Evolutionary conservation across 164 flowering plant genomes (phyloP), one percentile per base, ranked within the genome.

Genomic region (Vitis labrusca): DNA sequence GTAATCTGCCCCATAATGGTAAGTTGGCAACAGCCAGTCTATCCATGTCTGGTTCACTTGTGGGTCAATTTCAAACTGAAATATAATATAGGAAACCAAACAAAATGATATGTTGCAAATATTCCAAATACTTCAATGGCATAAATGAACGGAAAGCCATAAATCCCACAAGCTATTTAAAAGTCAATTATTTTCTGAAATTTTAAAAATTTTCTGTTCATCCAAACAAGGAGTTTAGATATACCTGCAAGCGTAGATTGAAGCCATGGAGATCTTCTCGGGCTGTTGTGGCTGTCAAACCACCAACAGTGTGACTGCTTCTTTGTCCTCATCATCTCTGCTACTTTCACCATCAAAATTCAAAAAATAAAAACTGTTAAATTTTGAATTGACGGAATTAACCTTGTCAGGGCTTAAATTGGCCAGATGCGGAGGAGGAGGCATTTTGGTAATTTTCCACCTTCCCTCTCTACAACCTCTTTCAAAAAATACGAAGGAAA

Each of bases 191-290:
- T 37, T 32, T 32, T 37, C 44, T 37, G 44, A 37, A 37, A 6
- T 37, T 37, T 37, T 0, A 37, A 37, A 23, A 37, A 37, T 5
- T 3, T 37, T 37, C 44, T 37, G 6, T 37, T 37, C 44, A 37
- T 37, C 44, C 44, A 37, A 37, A 37, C 44, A 37, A 37, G 44
- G 44, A 37, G 44, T 37, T 37, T 37, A 37, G 44, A 37, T 58
- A 37, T 37, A 93, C 94, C 97, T 29, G 86, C 44, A 63, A 93
- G 86, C 10, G 91, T 88, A 44, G 97, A 78, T 64, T 89, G 90
- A 37, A 91, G 92, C 93, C 94, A 93, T 51, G 85, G 81, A 9
- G 98, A 88, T 16, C 82, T 82, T 44, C 73, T 88, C 4, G 83
- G 75, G 73, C 73, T 78, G 68, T 66, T 78, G 81, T 85, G 89